Conservation (phyloP, 805 yeast genomes). For the Kodamaea lidongshanica region DNA sequence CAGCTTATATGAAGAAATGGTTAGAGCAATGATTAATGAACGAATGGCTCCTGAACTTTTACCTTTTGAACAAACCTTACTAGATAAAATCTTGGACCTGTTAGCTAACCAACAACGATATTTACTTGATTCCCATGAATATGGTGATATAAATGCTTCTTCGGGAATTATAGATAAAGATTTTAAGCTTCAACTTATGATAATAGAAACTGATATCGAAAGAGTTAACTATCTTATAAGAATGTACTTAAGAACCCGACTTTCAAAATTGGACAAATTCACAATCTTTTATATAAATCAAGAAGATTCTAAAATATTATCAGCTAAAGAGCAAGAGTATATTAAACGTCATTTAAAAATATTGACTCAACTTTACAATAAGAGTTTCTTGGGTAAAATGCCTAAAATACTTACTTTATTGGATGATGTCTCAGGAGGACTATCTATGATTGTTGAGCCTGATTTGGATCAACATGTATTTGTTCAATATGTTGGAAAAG, state of each 20-base stretch:
- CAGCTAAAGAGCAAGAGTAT: slow-evolving; percentile 53
- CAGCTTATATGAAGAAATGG: slow-evolving; percentile 36
- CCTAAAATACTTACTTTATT: slow-evolving; percentile 67
- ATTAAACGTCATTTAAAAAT: slow-evolving; percentile 63
- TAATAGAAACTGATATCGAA: slow-evolving; percentile 89
- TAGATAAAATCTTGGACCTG: slow-evolving; percentile 52
- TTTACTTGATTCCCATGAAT: slow-evolving; percentile 69
- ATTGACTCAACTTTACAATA: slow-evolving; percentile 57
- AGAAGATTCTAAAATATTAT: slow-evolving; percentile 8
- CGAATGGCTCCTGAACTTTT: slow-evolving; percentile 83
- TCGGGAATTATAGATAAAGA: slow-evolving; percentile 23
- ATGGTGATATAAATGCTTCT: slow-evolving; percentile 50
- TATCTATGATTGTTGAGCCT: slow-evolving; percentile 76
- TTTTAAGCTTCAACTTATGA: slow-evolving; percentile 64
- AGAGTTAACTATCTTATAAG: slow-evolving; percentile 77
- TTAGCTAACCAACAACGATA: slow-evolving; percentile 67
- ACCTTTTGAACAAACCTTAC: slow-evolving; percentile 57
- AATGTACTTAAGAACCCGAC: slow-evolving; percentile 71
- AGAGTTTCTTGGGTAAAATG: slow-evolving; percentile 57
- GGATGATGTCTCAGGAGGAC: slow-evolving; percentile 58
- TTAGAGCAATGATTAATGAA: slow-evolving; percentile 74
- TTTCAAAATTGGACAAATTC: slow-evolving; percentile 67
- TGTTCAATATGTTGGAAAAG: slow-evolving; percentile 30
- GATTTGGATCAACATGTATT: slow-evolving; percentile 74
- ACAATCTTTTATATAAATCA: slow-evolving; percentile 51